phyloP scores from a whole-genome alignment of 305 asterid species.

The Rubia balearica region DNA sequence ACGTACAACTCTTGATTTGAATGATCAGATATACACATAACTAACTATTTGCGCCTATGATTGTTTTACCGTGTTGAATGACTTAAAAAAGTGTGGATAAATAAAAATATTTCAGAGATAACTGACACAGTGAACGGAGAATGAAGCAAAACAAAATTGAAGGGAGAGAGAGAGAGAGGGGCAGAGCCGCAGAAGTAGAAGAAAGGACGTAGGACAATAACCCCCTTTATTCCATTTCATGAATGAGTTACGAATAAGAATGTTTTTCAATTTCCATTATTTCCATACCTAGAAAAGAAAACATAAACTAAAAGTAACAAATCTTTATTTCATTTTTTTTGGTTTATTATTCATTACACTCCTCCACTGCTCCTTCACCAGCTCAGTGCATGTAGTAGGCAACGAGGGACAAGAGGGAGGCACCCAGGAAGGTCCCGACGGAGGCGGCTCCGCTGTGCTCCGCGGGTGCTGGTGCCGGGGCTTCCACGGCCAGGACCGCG shows the following conservation, averaged over 20 bases:
- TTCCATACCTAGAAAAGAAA: conserved; percentile 3
- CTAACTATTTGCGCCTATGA: too few relatives aligned
- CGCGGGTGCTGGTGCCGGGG: conserved; percentile 31
- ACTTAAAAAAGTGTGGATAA: too few relatives aligned
- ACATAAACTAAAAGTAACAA: not conserved
- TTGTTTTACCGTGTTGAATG: too few relatives aligned
- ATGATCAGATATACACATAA: too few relatives aligned
- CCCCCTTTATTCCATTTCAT: conserved; percentile 1
- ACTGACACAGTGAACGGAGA: too few relatives aligned
- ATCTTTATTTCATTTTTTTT: not conserved
- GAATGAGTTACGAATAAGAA: not conserved
- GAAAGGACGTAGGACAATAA: not conserved
- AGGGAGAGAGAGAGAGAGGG: too few relatives aligned
- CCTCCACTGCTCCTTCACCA: not conserved
- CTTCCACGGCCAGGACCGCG: conserved; percentile 29
- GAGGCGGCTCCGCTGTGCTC: not conserved
- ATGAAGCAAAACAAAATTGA: too few relatives aligned
- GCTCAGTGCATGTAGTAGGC: conserved; percentile 27
- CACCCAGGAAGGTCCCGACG: conserved; percentile 29
- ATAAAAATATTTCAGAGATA: too few relatives aligned
- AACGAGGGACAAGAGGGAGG: conserved; percentile 25
- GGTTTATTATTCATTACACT: not conserved
- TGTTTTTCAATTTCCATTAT: not conserved
- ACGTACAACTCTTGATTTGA: too few relatives aligned
- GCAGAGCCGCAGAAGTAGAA: too few relatives aligned